Evolutionary conservation across 2,329 filamentous ascomycete genomes (phyloP), one percentile per base, ranked within the genome.

Genomic region (Scleromitrula shiraiana): DNA sequence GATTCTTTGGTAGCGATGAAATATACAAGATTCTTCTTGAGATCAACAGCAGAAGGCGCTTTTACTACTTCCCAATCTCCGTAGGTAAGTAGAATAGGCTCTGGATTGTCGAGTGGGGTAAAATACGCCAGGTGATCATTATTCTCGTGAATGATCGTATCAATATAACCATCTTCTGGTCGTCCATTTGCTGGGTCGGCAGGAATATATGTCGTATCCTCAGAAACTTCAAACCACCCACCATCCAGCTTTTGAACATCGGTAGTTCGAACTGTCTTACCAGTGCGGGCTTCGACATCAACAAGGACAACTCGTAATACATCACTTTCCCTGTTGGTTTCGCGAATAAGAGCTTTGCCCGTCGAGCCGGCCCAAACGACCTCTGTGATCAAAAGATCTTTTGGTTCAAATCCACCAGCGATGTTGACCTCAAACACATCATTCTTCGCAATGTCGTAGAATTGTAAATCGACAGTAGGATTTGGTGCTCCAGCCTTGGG

Each of bases 71-170:
- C 94, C 90, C 91, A 98, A 26, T 83, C 66, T 5, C 93, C 93
- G 30, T 85, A 82, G 0, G 93, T 98, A 33, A 98, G 78, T 73
- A 95, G 80, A 39, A 87, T 69, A 5, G 93, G 90, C n/a, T 85
- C 72, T 0, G 85, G 72, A 57, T 82, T 90, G 58, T 97, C 86
- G 44, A 97, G 68, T 2, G 93, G 91, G 0, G 84, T 83, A 63
- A 96, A 98, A 68, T 97, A 97, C 0, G 85, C 93, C 42, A 98
- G 71, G 59, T 98, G 93, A 58, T 97, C 88, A 58, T 86, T 88
- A 47, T 89, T 83, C 17, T 95, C 78, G 61, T 94, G 75, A 47
- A 97, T 85, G 50, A 97, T 72, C 0, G 85, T 89, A 65, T 98
- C 93, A 53, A 98, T 82, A 61, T 98, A 98, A 19, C 93, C 93